A percentile compares a stretch with the other conserved stretches of the same genome.
phyloP scores from a whole-genome alignment of 2,329 filamentous ascomycete species.

The Endothia cerciana region DNA sequence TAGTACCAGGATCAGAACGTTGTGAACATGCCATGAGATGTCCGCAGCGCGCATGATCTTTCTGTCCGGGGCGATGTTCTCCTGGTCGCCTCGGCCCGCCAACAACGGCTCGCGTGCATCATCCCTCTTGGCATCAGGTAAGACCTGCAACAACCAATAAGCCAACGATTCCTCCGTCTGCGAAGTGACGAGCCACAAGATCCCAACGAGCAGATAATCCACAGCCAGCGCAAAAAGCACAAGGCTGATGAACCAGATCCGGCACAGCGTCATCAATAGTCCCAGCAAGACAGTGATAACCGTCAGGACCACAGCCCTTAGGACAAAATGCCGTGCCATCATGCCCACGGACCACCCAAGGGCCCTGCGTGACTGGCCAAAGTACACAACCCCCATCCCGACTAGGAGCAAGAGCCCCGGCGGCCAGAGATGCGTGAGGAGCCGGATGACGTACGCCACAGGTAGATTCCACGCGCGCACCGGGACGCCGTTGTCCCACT shows the following conservation, averaged over 20 bases:
- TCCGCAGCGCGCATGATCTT: constrained; percentile 32
- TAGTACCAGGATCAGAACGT: constrained; percentile 41
- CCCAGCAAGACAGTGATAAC: constrained; percentile 40
- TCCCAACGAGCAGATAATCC: constrained; percentile 49
- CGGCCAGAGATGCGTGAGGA: constrained; percentile 50
- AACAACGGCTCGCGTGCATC: constrained; percentile 40
- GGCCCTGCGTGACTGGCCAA: constrained; percentile 45
- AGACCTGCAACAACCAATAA: constrained; percentile 32
- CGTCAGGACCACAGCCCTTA: constrained; percentile 43
- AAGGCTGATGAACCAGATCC: constrained; percentile 47
- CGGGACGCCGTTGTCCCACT: constrained; percentile 40
- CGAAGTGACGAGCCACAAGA: constrained; percentile 45
- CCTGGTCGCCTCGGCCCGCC: constrained; percentile 20
- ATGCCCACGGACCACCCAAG: constrained; percentile 44
- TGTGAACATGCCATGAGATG: constrained; percentile 48
- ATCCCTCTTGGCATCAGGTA: constrained; percentile 33
- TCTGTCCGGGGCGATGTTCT: constrained; percentile 30
- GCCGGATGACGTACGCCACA: constrained; percentile 44
- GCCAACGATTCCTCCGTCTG: constrained; percentile 42
- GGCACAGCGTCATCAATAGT: constrained; percentile 38
- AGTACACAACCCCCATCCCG: constrained; percentile 50
- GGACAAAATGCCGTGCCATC: constrained; percentile 45
- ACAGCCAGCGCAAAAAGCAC: constrained; percentile 50
- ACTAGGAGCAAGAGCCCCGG: constrained; percentile 51
- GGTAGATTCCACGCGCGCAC: constrained; percentile 44